These are phyloP conservation scores for Puccinia polysora DNA, from an alignment of 1,284 basidiomycete species.

Conservation along the genomic window DNA sequence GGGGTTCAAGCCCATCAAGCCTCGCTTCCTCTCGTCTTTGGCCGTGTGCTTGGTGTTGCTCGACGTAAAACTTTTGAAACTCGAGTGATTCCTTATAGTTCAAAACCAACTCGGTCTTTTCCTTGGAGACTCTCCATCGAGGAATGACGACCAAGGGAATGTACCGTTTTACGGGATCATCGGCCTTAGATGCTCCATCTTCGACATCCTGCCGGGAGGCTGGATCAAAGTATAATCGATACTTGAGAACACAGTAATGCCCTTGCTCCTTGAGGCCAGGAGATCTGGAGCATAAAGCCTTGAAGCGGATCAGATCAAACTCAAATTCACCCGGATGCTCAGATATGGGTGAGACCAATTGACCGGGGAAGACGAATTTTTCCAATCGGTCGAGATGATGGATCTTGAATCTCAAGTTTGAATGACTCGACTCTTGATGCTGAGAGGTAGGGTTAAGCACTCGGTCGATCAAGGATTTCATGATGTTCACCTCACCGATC, in stretches of 20 bases:
- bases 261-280: not conserved
- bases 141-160: constrained; percentile 5
- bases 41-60: not conserved
- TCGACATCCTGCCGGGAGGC: too few relatives aligned
- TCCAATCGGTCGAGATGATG: constrained; percentile 6
- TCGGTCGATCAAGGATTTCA: not conserved
- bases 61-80: not conserved
- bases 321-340: not conserved
- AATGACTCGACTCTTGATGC: not conserved
- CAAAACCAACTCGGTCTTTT: constrained; percentile 28
- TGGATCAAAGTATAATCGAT: constrained; percentile 21
- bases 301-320: not conserved
- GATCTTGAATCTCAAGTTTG: constrained; percentile 4
- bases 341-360: not conserved
- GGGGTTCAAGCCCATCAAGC: too few relatives aligned
- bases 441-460: not conserved
- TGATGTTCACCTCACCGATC: constrained; percentile 14
- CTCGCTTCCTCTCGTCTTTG: not conserved
- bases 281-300: not conserved
- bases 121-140: not conserved
- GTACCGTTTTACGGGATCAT: not conserved
- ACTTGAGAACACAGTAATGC: constrained; percentile 17
- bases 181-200: not conserved
- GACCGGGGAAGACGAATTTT: constrained; percentile 6
- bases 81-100: not conserved